These are phyloP conservation scores for Triangularia verruculosa DNA, from an alignment of 2,329 filamentous ascomycete species.

Conservation along the genomic window DNA sequence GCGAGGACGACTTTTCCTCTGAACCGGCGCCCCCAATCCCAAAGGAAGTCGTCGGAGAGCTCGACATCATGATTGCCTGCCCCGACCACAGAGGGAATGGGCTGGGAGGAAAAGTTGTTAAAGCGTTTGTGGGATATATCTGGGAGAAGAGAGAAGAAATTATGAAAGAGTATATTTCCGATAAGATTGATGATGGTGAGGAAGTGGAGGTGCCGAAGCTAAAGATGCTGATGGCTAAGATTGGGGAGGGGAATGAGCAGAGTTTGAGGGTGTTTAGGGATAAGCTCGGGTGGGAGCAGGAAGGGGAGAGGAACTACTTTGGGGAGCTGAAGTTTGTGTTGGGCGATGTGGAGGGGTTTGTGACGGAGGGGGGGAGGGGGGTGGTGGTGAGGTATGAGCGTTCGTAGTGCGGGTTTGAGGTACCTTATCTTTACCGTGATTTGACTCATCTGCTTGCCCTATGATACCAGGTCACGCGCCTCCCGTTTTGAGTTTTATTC, in stretches of 20 bases:
- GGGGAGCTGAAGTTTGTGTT: slow-evolving; percentile 55
- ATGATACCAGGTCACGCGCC: no score
- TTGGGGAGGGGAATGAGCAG: slow-evolving; percentile 52
- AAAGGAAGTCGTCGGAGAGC: slow-evolving; percentile 57
- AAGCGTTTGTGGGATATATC: slow-evolving; percentile 69
- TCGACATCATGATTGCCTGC: slow-evolving; percentile 83
- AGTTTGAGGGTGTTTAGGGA: slow-evolving; percentile 50
- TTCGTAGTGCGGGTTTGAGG: no score
- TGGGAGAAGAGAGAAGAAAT: slow-evolving; percentile 50
- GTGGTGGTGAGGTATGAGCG: background rate
- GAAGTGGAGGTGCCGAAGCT: slow-evolving; percentile 18
- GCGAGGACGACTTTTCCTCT: slow-evolving; percentile 44
- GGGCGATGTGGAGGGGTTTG: slow-evolving; percentile 26
- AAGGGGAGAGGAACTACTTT: slow-evolving; percentile 57
- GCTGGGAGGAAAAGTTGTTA: slow-evolving; percentile 61
- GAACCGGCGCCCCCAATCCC: slow-evolving; percentile 33
- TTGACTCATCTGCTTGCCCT: no score
- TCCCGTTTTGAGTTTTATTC: no score
- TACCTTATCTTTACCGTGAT: no score
- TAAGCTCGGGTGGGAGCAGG: slow-evolving; percentile 50
- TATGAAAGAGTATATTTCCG: slow-evolving; percentile 49
- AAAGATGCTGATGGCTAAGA: slow-evolving; percentile 39
- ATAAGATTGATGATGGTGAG: slow-evolving; percentile 2
- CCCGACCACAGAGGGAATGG: slow-evolving; percentile 57
- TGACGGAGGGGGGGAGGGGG: slow-evolving; percentile 3